Evolutionary conservation across 208 protist genomes (phyloP).

Genomic region (Leishmania lainsoni): DNA sequence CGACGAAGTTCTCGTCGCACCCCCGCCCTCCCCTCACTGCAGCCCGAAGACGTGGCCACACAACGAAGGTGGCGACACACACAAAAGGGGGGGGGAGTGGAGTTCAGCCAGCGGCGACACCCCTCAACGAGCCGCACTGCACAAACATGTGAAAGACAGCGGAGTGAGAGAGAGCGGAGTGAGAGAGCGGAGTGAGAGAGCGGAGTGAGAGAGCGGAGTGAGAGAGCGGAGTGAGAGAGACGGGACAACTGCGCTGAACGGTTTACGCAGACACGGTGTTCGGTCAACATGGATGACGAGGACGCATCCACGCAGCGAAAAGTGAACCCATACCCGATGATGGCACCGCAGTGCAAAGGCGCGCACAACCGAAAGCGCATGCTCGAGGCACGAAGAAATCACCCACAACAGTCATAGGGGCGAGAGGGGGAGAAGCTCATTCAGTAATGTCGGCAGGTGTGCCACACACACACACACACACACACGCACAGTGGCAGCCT

Average conservation of each 20-base stretch:
- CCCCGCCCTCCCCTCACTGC: not conserved
- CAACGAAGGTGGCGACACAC: not conserved
- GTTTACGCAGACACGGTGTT: not conserved
- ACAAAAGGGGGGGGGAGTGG: too few species aligned
- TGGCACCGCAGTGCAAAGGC: not conserved
- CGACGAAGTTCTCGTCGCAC: not conserved
- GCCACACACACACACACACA: not conserved
- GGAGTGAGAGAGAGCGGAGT: not conserved
- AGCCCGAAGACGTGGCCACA: not conserved
- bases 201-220: not conserved
- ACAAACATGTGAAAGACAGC: not conserved
- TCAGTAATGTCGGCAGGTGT: not conserved
- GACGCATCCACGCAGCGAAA: not conserved
- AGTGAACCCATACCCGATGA: not conserved
- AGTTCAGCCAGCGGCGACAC: not conserved
- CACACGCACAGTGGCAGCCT: not conserved
- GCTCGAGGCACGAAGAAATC: not conserved
- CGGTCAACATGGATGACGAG: not conserved
- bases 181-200: not conserved
- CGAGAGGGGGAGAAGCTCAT: not conserved
- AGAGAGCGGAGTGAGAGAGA: not conserved
- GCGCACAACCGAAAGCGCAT: not conserved
- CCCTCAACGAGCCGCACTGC: not conserved
- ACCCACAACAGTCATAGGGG: not conserved
- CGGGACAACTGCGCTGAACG: not conserved